Percentiles rank a stretch among this genome's conserved stretches.
phyloP scores from a whole-genome alignment of 2,329 filamentous ascomycete genomes.

The Mycosphaerella arachidis region DNA sequence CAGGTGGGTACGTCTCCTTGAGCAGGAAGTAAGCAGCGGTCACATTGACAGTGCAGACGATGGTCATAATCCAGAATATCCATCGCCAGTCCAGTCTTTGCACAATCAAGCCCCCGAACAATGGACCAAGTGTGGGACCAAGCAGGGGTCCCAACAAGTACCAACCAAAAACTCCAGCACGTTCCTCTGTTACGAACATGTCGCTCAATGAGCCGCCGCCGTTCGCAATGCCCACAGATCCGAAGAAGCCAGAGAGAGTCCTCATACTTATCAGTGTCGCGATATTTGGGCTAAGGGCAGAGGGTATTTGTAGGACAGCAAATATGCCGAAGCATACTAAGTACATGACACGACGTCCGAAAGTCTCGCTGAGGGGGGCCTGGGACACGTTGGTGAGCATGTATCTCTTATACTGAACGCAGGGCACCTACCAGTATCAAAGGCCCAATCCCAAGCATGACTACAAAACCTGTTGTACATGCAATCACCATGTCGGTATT shows the following conservation, averaged over 20 bases:
- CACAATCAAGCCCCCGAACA: constrained; percentile 33
- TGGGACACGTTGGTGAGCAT: not conserved
- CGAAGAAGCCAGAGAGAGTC: constrained; percentile 48
- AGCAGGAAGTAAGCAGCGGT: constrained; percentile 42
- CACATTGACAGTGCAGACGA: constrained; percentile 41
- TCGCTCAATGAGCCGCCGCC: constrained; percentile 51
- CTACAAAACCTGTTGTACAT: constrained; percentile 49
- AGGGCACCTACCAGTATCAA: constrained; percentile 37
- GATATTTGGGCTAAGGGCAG: constrained; percentile 47
- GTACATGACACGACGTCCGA: constrained; percentile 44
- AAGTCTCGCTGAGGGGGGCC: constrained; percentile 44
- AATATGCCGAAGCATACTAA: constrained; percentile 44
- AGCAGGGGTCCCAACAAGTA: constrained; percentile 44
- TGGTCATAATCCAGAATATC: constrained; percentile 46
- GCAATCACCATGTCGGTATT: constrained; percentile 42
- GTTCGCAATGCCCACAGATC: constrained; percentile 48
- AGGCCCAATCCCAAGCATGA: constrained; percentile 47
- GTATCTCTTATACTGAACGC: not conserved
- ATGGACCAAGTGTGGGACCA: constrained; percentile 38
- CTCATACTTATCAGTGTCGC: constrained; percentile 42
- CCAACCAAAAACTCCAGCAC: constrained; percentile 46
- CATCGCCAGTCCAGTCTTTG: constrained; percentile 8
- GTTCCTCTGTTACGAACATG: constrained; percentile 46
- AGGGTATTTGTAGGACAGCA: constrained; percentile 45
- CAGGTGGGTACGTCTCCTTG: constrained; percentile 43